Evolutionary conservation across 2,329 filamentous ascomycete species (phyloP).

Genomic region (Trichoderma koningii): DNA sequence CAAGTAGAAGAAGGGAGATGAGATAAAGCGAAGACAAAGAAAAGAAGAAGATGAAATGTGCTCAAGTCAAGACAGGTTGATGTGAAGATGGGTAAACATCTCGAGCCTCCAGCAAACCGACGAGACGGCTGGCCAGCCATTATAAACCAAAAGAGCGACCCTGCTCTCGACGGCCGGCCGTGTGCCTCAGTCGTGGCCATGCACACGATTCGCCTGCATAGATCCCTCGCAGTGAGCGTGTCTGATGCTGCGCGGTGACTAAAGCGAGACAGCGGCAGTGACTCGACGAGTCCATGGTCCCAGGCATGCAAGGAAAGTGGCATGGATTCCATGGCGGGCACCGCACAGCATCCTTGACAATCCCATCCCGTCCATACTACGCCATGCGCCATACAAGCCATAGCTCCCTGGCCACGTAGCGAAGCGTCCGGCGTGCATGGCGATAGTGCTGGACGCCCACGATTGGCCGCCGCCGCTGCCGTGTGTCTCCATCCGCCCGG

Average conservation of each 20-base stretch:
- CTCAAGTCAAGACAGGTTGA: conserved; percentile 14
- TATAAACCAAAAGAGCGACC: background rate
- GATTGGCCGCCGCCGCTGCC: conserved; percentile 9
- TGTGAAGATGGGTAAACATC: conserved; percentile 24
- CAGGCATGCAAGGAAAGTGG: background rate
- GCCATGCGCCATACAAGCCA: background rate
- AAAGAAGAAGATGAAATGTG: background rate
- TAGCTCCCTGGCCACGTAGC: conserved; percentile 27
- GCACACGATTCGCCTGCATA: conserved; percentile 24
- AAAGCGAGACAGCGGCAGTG: background rate
- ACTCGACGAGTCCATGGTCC: background rate
- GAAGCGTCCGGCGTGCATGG: conserved; percentile 21
- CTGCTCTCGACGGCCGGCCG: background rate
- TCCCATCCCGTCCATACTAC: no score
- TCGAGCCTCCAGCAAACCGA: conserved; percentile 12
- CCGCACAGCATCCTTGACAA: no score
- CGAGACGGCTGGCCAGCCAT: conserved; percentile 11
- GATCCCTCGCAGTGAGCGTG: conserved; percentile 19
- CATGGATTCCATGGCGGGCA: background rate
- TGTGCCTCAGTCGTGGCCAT: conserved; percentile 12
- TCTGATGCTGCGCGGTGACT: conserved; percentile 9
- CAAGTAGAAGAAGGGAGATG: background rate
- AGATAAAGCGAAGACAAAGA: background rate
- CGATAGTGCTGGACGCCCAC: conserved; percentile 20
- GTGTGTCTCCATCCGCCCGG: conserved; percentile 17